Conservation (phyloP, 768 basidiomycete species). For the Steccherinum ochraceum region DNA sequence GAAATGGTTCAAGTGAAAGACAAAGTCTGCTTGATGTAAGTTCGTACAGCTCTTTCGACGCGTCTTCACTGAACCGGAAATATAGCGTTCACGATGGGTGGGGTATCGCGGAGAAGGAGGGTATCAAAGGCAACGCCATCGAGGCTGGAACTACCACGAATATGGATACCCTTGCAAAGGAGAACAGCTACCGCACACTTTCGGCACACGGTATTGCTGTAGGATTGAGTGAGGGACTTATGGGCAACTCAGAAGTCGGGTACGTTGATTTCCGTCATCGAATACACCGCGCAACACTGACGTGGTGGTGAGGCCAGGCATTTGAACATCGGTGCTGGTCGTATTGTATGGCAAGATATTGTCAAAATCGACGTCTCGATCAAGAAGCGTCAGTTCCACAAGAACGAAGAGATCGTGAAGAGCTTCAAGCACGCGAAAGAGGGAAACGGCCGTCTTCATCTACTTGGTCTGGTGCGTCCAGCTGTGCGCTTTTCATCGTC, state of each 20-base stretch:
- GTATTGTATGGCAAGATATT: slow-evolving; percentile 97
- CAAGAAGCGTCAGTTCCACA: slow-evolving; percentile 82
- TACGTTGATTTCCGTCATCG: slow-evolving; percentile 31
- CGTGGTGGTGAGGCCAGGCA: too few species aligned
- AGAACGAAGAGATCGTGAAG: slow-evolving; percentile 64
- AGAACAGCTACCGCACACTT: slow-evolving; percentile 66
- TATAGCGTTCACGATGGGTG: slow-evolving; percentile 92
- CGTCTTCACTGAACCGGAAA: neutral
- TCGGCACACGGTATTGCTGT: slow-evolving; percentile 89
- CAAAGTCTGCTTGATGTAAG: slow-evolving; percentile 89
- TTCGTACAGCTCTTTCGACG: slow-evolving; percentile 1
- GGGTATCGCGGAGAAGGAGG: slow-evolving; percentile 68
- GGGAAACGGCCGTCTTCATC: slow-evolving; percentile 76
- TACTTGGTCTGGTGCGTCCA: slow-evolving; percentile 84
- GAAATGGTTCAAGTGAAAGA: slow-evolving; percentile 58
- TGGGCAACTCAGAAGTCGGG: slow-evolving; percentile 99
- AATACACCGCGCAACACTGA: slow-evolving; percentile 1
- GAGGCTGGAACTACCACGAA: slow-evolving; percentile 75
- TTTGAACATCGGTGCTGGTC: slow-evolving; percentile 91
- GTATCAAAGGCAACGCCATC: slow-evolving; percentile 85
- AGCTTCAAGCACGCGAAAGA: slow-evolving; percentile 75
- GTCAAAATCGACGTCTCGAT: slow-evolving; percentile 91
- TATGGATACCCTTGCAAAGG: slow-evolving; percentile 84
- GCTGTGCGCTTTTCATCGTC: slow-evolving; percentile 9
- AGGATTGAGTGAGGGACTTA: slow-evolving; percentile 86